phyloP scores from a whole-genome alignment of 768 basidiomycete species.

The Russula earlei region DNA sequence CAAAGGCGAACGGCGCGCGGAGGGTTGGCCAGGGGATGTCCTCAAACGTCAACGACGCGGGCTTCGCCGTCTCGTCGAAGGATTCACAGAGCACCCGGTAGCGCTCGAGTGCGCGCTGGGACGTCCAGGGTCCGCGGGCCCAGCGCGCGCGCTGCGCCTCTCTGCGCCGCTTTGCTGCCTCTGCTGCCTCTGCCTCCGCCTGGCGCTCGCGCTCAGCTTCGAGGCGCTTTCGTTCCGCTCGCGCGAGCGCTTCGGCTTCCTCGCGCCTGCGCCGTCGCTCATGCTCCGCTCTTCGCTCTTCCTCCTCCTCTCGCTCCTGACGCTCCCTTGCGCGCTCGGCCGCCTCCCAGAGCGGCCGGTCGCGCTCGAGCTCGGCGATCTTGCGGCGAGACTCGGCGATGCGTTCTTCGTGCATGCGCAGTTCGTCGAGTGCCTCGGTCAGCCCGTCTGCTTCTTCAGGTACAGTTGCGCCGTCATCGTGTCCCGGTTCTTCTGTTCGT shows the following conservation, averaged over 20 bases:
- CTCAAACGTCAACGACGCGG: conserved; percentile 46
- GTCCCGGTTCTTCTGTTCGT: background rate
- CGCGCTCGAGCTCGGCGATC: conserved; percentile 55
- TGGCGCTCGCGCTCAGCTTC: conserved; percentile 22
- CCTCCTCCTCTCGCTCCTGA: conserved; percentile 24
- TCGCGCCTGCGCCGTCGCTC: conserved; percentile 19
- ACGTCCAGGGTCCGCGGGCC: conserved; percentile 54
- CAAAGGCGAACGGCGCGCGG: conserved; percentile 39
- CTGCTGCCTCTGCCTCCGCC: conserved; percentile 14
- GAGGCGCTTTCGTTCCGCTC: conserved; percentile 27
- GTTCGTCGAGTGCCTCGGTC: conserved; percentile 20
- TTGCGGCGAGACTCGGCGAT: conserved; percentile 59
- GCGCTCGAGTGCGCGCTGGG: conserved; percentile 57
- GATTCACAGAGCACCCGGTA: conserved; percentile 50
- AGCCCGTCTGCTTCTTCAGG: conserved; percentile 2
- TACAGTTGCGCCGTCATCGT: background rate
- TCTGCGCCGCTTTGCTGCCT: conserved; percentile 29
- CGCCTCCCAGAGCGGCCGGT: conserved; percentile 53
- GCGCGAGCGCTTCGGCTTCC: conserved; percentile 28
- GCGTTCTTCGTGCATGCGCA: conserved; percentile 30
- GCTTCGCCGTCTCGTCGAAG: conserved; percentile 48
- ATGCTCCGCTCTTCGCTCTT: conserved; percentile 19
- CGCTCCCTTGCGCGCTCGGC: conserved; percentile 30
- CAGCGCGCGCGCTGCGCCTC: conserved; percentile 43
- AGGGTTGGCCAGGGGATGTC: conserved; percentile 73